Evolutionary conservation across 345 rosid species (phyloP), one percentile per base, ranked within the genome.

Genomic region (Salix koriyanagi): DNA sequence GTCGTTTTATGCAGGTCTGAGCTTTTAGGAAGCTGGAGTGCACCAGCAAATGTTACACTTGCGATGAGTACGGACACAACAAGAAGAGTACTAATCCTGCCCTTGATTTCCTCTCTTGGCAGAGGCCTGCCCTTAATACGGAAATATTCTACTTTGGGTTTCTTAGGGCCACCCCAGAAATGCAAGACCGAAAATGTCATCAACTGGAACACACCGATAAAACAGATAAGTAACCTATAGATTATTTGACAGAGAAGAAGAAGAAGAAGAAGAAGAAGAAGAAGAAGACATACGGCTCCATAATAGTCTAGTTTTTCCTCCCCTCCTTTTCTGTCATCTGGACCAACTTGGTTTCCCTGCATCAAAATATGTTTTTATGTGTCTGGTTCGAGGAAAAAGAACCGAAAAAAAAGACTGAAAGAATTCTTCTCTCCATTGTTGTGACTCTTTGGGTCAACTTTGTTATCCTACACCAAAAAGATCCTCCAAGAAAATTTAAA

Each of bases 31-130:
- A 69, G 26, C 10, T 68, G 72, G 42, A 73, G 28, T 23, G 75
- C 81, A 52, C 74, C 75, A 32, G 73, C 67, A 67, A 83, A 80
- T 32, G 86, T 67, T 54, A 70, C 62, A 18, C 74, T 64, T 7
- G 81, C 81, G 32, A 77, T 54, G 0, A 80, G 72, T 19, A 75
- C 77, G 65, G 83, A 77, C 14, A 76, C 78, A 37, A 76, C 50
- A 6, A 83, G 77, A 25, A 83, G 79, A 39, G 69, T 72, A 37
- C 76, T 69, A 1, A 79, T 54, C 67, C 80, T 76, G 48, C 48
- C 64, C 30, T 73, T 79, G 3, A 48, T 28, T 39, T 67, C 70
- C 7, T 67, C 28, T 36, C 1, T 8, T 14, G 25, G 5, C 1
- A 18, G 25, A 7, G 48, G 46, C 12, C 18, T 39, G 25, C 70